Base-by-base conservation (phyloP, 805 yeast genomes). In the Starmerella riodocensis region DNA sequence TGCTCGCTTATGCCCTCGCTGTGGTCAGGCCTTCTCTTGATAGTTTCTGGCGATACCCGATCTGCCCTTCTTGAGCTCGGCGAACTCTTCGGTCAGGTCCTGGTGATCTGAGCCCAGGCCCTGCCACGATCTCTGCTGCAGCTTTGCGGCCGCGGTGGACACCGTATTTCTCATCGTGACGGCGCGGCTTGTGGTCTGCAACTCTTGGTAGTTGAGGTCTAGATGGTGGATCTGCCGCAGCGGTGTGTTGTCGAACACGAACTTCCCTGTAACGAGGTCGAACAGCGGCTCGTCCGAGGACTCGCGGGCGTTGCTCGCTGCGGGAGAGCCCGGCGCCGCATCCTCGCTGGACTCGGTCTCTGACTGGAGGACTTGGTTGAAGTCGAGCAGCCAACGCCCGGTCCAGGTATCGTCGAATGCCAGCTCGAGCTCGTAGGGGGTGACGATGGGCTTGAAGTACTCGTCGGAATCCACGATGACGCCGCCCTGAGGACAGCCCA, bases 401-500 rank as follows among this genome's bases (percentile, higher is more conserved):
- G 93, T 77, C 98, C 98, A 91, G 1, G 74, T 84, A 19, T 72
- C 74, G 45, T 71, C 71, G 42, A 91, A 66, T 0, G 97, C 94
- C 57, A 88, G 61, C 34, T 77, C 71, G 29, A 91, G 63, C 57
- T 91, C 98, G 58, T 82, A 88, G 0, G 97, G 97, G 0, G 98
- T 91, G 16, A 91, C 74, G 9, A 91, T 80, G 1, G 97, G 97
- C 57, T 78, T 84, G 63, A 73, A 83, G 55, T 78, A 88, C 46
- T 77, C 81, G 34, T 63, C 64, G 41, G 76, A 73, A 57, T 88
- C 94, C 12, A 91, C 58, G 27, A 88, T 75, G 19, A 88, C 78
- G 4, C 98, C 98, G 38, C 93, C 86, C 51, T 85, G 84, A 9
- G 93, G 85, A 57, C 98, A 91, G 0, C 98, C 98, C 12, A 91